Percentiles rank a stretch among this genome's conserved stretches.
phyloP scores from a whole-genome alignment of 2,329 filamentous ascomycete species.

The Paraphoma chrysanthemicola region DNA sequence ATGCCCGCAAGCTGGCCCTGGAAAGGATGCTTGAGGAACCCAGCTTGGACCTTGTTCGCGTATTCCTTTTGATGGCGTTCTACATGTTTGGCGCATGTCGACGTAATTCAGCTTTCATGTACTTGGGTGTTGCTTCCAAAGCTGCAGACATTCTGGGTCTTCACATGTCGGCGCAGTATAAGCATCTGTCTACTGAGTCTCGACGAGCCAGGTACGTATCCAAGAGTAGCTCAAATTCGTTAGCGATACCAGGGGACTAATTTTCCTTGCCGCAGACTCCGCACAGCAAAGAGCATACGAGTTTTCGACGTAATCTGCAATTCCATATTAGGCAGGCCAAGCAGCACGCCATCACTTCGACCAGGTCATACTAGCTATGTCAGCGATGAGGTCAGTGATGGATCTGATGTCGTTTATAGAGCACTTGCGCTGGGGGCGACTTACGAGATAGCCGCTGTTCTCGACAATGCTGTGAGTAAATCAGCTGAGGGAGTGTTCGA shows the following conservation, averaged over 20 bases:
- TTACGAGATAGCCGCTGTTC: slow-evolving; percentile 30
- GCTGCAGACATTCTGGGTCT: slow-evolving; percentile 65
- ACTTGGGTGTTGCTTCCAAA: slow-evolving; percentile 65
- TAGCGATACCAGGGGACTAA: background rate
- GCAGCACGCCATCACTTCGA: slow-evolving; percentile 28
- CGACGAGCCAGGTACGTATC: slow-evolving; percentile 18
- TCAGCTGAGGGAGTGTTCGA: slow-evolving; percentile 11
- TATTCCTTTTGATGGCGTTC: slow-evolving; percentile 64
- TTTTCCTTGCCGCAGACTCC: slow-evolving; percentile 37
- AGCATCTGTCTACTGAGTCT: slow-evolving; percentile 8
- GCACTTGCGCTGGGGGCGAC: slow-evolving; percentile 22
- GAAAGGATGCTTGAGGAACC: slow-evolving; percentile 62
- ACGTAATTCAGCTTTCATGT: slow-evolving; percentile 69
- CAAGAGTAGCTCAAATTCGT: background rate
- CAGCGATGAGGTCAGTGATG: background rate
- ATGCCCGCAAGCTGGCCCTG: slow-evolving; percentile 58
- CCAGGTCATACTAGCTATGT: slow-evolving; percentile 14
- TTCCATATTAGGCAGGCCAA: slow-evolving; percentile 58
- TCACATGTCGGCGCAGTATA: slow-evolving; percentile 51
- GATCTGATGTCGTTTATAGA: slow-evolving; percentile 10
- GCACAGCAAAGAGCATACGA: slow-evolving; percentile 57
- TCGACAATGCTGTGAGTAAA: slow-evolving; percentile 17
- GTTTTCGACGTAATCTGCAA: slow-evolving; percentile 57
- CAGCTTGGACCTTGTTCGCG: slow-evolving; percentile 59
- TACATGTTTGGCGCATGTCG: slow-evolving; percentile 67